Conservation (phyloP, 2,329 filamentous ascomycete genomes). For the Dactylonectria macrodidyma region DNA sequence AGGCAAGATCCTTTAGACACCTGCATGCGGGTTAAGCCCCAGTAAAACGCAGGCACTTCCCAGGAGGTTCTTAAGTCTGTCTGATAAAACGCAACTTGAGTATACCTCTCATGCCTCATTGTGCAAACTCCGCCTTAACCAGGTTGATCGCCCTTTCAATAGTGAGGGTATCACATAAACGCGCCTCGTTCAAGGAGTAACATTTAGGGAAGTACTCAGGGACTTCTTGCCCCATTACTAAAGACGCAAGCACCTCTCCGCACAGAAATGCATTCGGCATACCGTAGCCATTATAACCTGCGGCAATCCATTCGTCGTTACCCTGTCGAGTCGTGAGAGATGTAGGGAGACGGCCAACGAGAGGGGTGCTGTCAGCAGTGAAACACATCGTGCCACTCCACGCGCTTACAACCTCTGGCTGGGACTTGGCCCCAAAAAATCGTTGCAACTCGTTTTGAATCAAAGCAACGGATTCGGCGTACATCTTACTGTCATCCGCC, state of each 20-base stretch:
- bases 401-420: slow-evolving; percentile 50
- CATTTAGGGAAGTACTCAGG: too few species aligned
- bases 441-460: slow-evolving; percentile 55
- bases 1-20: too few species aligned
- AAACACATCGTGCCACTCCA: slow-evolving; percentile 64
- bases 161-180: too few species aligned
- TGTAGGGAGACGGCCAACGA: slow-evolving; percentile 60
- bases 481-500: slow-evolving; percentile 57
- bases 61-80: too few species aligned
- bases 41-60: too few species aligned
- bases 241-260: slow-evolving; percentile 54
- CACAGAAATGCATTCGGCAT: slow-evolving; percentile 65
- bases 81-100: too few species aligned
- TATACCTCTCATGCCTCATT: too few species aligned
- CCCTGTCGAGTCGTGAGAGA: slow-evolving; percentile 35
- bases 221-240: slow-evolving; percentile 33
- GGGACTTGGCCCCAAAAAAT: slow-evolving; percentile 47
- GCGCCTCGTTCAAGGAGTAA: too few species aligned
- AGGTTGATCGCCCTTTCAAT: too few species aligned
- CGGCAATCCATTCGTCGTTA: slow-evolving; percentile 62
- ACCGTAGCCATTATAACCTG: slow-evolving; percentile 64
- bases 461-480: slow-evolving; percentile 45
- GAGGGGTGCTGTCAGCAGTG: slow-evolving; percentile 61
- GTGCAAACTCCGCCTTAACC: too few species aligned
- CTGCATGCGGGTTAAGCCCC: too few species aligned